Percentiles rank a stretch among this genome's conserved stretches.
phyloP scores from a whole-genome alignment of 2,329 filamentous ascomycete species.

The Penicillium sp. region DNA sequence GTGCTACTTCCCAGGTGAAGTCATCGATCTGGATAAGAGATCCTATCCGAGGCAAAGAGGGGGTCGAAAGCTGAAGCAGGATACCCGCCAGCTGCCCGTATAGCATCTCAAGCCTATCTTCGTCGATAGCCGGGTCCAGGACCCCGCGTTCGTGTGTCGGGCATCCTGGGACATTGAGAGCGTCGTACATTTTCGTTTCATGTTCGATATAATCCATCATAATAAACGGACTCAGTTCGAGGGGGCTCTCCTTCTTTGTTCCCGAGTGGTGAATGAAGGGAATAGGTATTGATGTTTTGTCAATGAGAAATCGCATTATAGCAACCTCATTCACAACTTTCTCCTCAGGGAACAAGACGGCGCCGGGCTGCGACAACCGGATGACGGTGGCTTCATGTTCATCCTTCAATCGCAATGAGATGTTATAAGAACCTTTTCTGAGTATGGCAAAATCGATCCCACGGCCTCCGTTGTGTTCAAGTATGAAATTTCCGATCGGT shows the following conservation, averaged over 20 bases:
- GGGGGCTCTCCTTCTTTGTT: background rate
- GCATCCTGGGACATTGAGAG: background rate
- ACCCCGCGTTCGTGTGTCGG: background rate
- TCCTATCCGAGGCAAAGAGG: slow-evolving; percentile 35
- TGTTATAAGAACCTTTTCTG: background rate
- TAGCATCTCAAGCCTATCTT: background rate
- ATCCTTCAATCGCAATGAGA: background rate
- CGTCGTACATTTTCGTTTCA: background rate
- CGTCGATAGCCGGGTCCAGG: background rate
- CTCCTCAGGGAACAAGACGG: background rate
- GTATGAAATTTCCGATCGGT: background rate
- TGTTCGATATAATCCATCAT: background rate
- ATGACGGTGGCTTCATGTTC: background rate
- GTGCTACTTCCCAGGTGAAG: slow-evolving; percentile 24
- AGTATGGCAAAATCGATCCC: background rate
- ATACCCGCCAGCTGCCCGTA: background rate
- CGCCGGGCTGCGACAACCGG: background rate
- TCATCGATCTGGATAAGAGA: slow-evolving; percentile 30
- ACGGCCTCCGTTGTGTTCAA: background rate
- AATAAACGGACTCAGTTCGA: background rate
- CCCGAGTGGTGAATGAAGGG: background rate
- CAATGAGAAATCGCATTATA: background rate
- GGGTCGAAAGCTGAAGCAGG: background rate
- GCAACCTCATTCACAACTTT: background rate
- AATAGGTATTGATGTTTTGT: background rate